Conservation (phyloP, 495 filamentous ascomycete genomes). For the Aspergillus bridgeri region DNA sequence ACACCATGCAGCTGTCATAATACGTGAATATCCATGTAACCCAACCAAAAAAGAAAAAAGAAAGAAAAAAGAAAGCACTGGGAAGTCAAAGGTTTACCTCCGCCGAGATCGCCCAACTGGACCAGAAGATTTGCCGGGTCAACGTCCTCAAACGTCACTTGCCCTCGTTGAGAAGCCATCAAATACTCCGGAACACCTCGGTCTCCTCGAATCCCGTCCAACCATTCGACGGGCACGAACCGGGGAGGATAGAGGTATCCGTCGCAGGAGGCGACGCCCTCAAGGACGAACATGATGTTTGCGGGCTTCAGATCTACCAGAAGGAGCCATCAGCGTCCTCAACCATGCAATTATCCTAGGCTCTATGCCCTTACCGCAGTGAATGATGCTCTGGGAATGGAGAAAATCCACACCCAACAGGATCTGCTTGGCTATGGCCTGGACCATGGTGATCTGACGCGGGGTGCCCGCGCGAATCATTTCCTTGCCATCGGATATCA, state of each 20-base stretch:
- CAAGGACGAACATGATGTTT: constrained; percentile 8
- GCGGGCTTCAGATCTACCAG: constrained; percentile 14
- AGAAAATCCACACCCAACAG: constrained; percentile 13
- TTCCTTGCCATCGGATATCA: constrained; percentile 20
- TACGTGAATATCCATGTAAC: neutral
- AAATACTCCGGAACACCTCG: neutral
- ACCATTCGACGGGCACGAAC: neutral
- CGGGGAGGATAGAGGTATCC: too few species aligned
- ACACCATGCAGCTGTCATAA: constrained; percentile 10
- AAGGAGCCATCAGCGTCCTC: neutral
- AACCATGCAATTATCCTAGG: too few species aligned
- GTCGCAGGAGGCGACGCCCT: neutral
- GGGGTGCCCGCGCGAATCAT: constrained; percentile 13
- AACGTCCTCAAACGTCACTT: neutral
- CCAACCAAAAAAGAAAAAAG: too few species aligned
- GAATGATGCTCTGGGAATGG: constrained; percentile 5
- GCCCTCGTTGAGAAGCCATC: neutral
- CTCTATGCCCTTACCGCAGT: constrained; percentile 8
- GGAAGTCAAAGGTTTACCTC: constrained; percentile 4
- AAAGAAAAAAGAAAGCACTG: neutral
- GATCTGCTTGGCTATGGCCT: constrained; percentile 8
- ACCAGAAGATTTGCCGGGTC: neutral
- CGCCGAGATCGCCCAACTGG: neutral
- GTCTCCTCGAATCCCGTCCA: neutral
- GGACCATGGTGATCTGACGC: constrained; percentile 1